Evolutionary conservation across 495 filamentous ascomycete species (phyloP).

Genomic region (Aspergillus ostianus): DNA sequence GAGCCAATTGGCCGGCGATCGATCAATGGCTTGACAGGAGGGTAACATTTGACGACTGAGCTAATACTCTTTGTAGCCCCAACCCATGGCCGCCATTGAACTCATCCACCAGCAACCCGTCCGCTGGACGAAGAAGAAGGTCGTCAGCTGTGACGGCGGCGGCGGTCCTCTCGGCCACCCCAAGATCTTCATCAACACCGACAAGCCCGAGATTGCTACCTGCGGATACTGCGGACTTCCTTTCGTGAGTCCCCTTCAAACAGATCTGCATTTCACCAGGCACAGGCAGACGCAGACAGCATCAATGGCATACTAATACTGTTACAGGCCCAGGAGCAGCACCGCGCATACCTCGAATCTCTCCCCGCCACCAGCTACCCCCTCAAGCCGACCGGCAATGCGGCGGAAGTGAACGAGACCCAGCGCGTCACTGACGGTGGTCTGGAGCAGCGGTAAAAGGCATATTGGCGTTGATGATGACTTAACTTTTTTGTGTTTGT

Average conservation of each 20-base stretch:
- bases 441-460: conserved; percentile 50
- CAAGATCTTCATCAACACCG: conserved; percentile 92
- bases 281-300: not conserved
- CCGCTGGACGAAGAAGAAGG: conserved; percentile 76
- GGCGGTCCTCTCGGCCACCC: conserved; percentile 92
- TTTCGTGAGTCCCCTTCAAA: conserved; percentile 62
- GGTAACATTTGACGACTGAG: not conserved
- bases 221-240: conserved; percentile 96
- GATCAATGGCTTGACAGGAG: too few relatives aligned
- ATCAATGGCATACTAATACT: not conserved
- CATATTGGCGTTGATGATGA: conserved; percentile 41
- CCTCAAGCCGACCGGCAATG: conserved; percentile 51
- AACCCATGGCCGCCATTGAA: conserved; percentile 84
- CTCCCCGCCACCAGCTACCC: conserved; percentile 77
- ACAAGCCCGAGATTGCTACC: conserved; percentile 88
- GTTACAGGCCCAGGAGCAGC: conserved; percentile 79
- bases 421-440: conserved; percentile 54
- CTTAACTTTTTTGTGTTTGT: conserved; percentile 26
- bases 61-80: conserved; percentile 56
- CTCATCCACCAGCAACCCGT: conserved; percentile 96
- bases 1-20: too few relatives aligned
- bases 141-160: conserved; percentile 89
- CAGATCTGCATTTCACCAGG: not conserved
- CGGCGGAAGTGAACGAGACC: conserved; percentile 52
- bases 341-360: conserved; percentile 77